These are phyloP conservation scores for Mycoemilia scoparia DNA, from an alignment of 192 early-diverging fungal genomes.

Conservation along the genomic window DNA sequence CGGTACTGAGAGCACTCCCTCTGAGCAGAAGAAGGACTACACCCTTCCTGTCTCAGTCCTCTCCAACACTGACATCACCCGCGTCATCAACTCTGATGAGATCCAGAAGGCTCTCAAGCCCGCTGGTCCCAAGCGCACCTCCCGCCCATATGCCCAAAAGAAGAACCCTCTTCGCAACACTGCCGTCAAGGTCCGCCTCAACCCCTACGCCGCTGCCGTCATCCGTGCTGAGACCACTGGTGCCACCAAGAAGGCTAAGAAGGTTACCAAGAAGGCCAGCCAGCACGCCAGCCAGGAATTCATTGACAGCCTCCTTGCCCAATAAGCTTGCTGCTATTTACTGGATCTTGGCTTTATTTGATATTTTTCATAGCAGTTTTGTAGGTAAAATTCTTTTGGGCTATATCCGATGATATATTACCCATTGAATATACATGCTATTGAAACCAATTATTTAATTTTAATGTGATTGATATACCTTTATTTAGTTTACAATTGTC, in stretches of 20 bases:
- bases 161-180: slow-evolving; percentile 95
- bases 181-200: slow-evolving; percentile 81
- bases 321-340: slow-evolving; percentile 9
- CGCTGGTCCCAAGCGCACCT: slow-evolving; percentile 57
- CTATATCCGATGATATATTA: no score
- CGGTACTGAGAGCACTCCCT: slow-evolving; percentile 62
- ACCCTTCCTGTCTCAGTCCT: slow-evolving; percentile 73
- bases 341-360: no score
- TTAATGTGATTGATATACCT: no score
- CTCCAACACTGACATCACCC: slow-evolving; percentile 84
- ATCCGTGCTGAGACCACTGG: slow-evolving; percentile 55
- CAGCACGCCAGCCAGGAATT: slow-evolving; percentile 24
- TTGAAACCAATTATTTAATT: no score
- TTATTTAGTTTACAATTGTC: no score
- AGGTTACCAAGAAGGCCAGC: slow-evolving; percentile 33
- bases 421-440: no score
- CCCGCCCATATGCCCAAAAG: slow-evolving; percentile 92
- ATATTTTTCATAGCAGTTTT: no score
- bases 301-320: slow-evolving; percentile 31
- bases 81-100: slow-evolving; percentile 93
- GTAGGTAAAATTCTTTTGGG: no score
- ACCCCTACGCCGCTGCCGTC: slow-evolving; percentile 87
- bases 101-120: slow-evolving; percentile 83
- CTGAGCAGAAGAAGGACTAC: slow-evolving; percentile 82
- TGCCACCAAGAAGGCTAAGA: slow-evolving; percentile 34